These are phyloP conservation scores for Lichtheimia corymbifera DNA, from an alignment of 371 early-diverging fungal species.

Conservation along the genomic window DNA sequence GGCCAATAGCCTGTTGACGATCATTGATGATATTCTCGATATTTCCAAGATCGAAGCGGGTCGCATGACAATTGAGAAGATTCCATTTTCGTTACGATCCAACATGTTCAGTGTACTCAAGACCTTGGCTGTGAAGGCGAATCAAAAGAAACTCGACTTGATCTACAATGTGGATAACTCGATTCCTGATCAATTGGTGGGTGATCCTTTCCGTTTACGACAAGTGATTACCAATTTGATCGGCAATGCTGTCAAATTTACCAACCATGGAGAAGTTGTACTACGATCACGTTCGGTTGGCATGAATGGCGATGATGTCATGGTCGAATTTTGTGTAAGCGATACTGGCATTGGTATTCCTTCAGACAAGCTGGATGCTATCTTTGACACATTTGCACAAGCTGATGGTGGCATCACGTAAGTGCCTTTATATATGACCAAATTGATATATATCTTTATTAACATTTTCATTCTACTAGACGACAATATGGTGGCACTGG, in stretches of 20 bases:
- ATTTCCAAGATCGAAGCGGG: constrained; percentile 85
- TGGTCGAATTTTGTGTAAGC: constrained; percentile 66
- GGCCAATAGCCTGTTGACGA: constrained; percentile 68
- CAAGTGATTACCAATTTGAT: constrained; percentile 86
- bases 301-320: constrained; percentile 41
- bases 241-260: constrained; percentile 88
- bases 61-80: constrained; percentile 69
- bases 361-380: constrained; percentile 66
- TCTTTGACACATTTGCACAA: constrained; percentile 84
- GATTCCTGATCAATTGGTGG: constrained; percentile 71
- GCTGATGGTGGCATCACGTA: constrained; percentile 82
- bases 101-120: constrained; percentile 69
- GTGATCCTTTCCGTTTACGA: constrained; percentile 74
- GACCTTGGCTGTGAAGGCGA: constrained; percentile 62
- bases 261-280: constrained; percentile 59
- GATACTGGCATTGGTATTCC: constrained; percentile 91
- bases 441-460: background rate
- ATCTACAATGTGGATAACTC: constrained; percentile 64
- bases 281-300: constrained; percentile 34
- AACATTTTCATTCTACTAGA: constrained; percentile 2
- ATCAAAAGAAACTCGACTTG: constrained; percentile 66
- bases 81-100: constrained; percentile 68
- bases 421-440: constrained; percentile 6
- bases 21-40: constrained; percentile 83
- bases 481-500: constrained; percentile 57